These are phyloP conservation scores for Metarhizium sp. DNA, from an alignment of 2,329 filamentous ascomycete genomes.

Conservation along the genomic window DNA sequence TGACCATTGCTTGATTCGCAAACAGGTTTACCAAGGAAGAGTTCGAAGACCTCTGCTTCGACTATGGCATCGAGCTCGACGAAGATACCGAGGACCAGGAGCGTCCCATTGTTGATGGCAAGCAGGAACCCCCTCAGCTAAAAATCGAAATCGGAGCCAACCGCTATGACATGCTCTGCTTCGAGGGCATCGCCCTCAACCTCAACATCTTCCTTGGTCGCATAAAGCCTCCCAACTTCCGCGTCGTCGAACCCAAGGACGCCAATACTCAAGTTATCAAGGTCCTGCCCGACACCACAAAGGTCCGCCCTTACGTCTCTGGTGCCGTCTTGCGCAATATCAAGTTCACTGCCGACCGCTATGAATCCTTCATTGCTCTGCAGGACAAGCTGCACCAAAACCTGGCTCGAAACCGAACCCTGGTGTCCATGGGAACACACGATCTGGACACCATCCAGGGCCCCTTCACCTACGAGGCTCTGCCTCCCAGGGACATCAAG, in stretches of 20 bases:
- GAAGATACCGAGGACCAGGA: conserved; percentile 80
- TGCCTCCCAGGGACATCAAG: conserved; percentile 82
- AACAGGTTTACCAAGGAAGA: conserved; percentile 78
- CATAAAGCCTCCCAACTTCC: conserved; percentile 68
- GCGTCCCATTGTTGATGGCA: conserved; percentile 63
- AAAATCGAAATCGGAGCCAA: conserved; percentile 99
- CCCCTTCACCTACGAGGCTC: conserved; percentile 93
- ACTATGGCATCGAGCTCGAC: conserved; percentile 96
- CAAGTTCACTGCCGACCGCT: conserved; percentile 82
- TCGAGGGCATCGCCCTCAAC: conserved; percentile 92
- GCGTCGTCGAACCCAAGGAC: conserved; percentile 59
- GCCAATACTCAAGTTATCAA: conserved; percentile 73
- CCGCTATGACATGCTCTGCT: conserved; percentile 89
- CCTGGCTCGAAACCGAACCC: conserved; percentile 79
- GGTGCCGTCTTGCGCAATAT: conserved; percentile 84
- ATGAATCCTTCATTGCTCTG: conserved; percentile 94
- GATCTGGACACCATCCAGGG: conserved; percentile 89
- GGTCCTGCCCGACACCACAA: conserved; percentile 63
- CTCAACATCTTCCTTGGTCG: conserved; percentile 88
- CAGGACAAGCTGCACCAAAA: conserved; percentile 99
- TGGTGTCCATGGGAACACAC: conserved; percentile 96
- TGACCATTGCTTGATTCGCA: conserved; percentile 2
- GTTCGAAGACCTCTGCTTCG: conserved; percentile 96
- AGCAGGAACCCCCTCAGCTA: conserved; percentile 81
- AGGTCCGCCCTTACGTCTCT: conserved; percentile 80